Evolutionary conservation across 495 filamentous ascomycete genomes (phyloP), one percentile per base, ranked within the genome.

Genomic region (Hypoxylon lienhwacheense): DNA sequence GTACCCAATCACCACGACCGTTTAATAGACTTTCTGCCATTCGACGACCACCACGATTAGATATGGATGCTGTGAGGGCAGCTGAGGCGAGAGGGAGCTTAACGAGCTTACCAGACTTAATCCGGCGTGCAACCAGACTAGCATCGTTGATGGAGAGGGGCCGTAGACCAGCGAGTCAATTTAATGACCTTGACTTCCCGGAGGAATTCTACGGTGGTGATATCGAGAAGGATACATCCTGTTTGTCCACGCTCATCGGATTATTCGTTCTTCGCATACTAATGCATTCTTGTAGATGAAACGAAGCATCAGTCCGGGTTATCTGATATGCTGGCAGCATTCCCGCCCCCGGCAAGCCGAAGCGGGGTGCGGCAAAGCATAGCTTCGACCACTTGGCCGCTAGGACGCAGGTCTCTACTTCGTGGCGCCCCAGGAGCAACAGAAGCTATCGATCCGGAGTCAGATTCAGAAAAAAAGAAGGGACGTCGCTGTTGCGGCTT

Each of bases 101-200:
- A 56, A 96, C 93, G 4, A 96, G 90, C 70, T 72, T 98, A 42
- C 86, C 90, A 0, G 93, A 97, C 70, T 73, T 98, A 46, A 97
- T 98, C 51, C 78, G 83, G 55, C 80, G 93, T 36, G 93, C 93
- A 2, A 97, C 91, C 1, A 84, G 82, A 56, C 75, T 97, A 17
- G 93, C 93, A 4, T 80, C 91, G 0, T 90, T 91, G 63, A 79
- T 98, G 53, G 95, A 97, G 58, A 86, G 82, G 51, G 93, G 93
- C 3, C 81, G 69, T 57, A 72, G 82, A 53, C 95, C 93, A 19
- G 88, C 84, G 25, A 95, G 89, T 62, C 76, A 86, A 28, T 72
- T 86, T 42, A 78, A 77, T 19, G 74, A 78, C 25, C 55, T 77
- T 65, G 72, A 78, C 33, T 78, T 73, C 32, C 65, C 67, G 8